phyloP scores from a whole-genome alignment of 805 yeast genomes.

The Hyphopichia homilentoma region DNA sequence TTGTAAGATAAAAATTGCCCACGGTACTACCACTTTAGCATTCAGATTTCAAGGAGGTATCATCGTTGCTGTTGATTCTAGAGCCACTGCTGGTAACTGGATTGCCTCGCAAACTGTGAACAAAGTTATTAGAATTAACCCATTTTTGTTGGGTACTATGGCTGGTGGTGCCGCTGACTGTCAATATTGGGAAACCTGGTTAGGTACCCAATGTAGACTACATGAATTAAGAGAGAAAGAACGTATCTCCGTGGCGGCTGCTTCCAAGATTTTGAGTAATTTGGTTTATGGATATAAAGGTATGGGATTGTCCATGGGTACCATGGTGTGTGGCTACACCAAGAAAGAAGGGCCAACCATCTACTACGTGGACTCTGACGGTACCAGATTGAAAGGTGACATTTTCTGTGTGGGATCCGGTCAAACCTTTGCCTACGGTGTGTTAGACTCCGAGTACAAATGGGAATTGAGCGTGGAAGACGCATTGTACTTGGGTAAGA shows the following conservation, averaged over 20 bases:
- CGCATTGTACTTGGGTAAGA: conserved; percentile 89
- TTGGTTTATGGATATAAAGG: conserved; percentile 93
- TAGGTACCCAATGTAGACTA: conserved; percentile 92
- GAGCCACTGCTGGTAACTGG: conserved; percentile 98
- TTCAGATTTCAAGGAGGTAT: conserved; percentile 96
- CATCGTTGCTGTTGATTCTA: conserved; percentile 92
- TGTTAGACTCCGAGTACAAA: conserved; percentile 82
- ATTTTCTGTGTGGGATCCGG: conserved; percentile 98
- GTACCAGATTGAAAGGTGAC: conserved; percentile 92
- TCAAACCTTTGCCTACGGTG: conserved; percentile 99
- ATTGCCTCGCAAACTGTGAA: conserved; percentile 97
- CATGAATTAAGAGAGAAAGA: conserved; percentile 94
- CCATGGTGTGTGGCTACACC: conserved; percentile 97
- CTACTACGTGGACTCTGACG: conserved; percentile 95
- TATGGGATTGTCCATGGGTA: conserved; percentile 98
- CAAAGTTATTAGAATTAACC: conserved; percentile 95
- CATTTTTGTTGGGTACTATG: conserved; percentile 93
- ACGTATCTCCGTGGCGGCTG: conserved; percentile 94
- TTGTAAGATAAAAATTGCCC: conserved; percentile 93
- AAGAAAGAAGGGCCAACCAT: conserved; percentile 94
- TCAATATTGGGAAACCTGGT: conserved; percentile 99
- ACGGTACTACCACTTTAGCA: conserved; percentile 98
- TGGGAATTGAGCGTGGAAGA: conserved; percentile 94
- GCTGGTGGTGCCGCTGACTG: conserved; percentile 99
- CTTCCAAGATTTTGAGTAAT: conserved; percentile 88